A percentile compares a stretch with the other conserved stretches of the same genome.
phyloP scores from a whole-genome alignment of 495 filamentous ascomycete species.

The Neurospora hispaniola region DNA sequence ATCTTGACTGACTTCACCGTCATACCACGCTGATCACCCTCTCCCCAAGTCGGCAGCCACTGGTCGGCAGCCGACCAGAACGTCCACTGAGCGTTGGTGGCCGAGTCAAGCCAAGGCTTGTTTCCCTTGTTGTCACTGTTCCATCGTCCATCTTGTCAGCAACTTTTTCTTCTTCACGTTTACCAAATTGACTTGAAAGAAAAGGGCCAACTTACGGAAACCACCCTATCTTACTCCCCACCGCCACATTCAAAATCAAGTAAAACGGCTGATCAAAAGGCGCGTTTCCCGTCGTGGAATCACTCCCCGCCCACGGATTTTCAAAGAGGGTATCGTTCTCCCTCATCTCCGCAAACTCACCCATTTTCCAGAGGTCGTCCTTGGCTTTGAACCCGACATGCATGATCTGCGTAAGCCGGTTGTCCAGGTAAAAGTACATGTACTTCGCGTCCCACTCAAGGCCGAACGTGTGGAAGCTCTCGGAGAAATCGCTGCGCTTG shows the following conservation, averaged over 20 bases:
- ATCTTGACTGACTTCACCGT: conserved; percentile 48
- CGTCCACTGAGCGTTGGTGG: conserved; percentile 37
- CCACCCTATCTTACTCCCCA: conserved; percentile 55
- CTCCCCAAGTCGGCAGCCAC: conserved; percentile 55
- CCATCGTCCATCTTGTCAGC: too few relatives aligned
- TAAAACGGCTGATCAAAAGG: conserved; percentile 62
- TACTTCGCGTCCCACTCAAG: conserved; percentile 61
- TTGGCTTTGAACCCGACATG: conserved; percentile 42
- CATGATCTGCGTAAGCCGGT: conserved; percentile 47
- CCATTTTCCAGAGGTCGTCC: conserved; percentile 45
- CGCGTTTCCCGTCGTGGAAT: conserved; percentile 26
- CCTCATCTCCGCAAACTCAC: conserved; percentile 44
- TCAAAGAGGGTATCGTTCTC: conserved; percentile 46
- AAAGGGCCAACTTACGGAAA: conserved; percentile 26
- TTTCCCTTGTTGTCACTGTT: conserved; percentile 38
- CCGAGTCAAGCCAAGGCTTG: conserved; percentile 56
- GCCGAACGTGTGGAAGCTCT: conserved; percentile 45
- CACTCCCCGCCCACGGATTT: conserved; percentile 22
- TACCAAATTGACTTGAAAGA: too few relatives aligned
- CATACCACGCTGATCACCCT: conserved; percentile 38
- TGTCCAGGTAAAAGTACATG: conserved; percentile 56
- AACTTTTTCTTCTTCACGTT: too few relatives aligned
- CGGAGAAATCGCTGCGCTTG: conserved; percentile 12
- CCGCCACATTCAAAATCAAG: conserved; percentile 55
- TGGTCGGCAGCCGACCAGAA: conserved; percentile 47